Base-by-base conservation (phyloP, 2,329 filamentous ascomycete species). In the Penicillium sp. region DNA sequence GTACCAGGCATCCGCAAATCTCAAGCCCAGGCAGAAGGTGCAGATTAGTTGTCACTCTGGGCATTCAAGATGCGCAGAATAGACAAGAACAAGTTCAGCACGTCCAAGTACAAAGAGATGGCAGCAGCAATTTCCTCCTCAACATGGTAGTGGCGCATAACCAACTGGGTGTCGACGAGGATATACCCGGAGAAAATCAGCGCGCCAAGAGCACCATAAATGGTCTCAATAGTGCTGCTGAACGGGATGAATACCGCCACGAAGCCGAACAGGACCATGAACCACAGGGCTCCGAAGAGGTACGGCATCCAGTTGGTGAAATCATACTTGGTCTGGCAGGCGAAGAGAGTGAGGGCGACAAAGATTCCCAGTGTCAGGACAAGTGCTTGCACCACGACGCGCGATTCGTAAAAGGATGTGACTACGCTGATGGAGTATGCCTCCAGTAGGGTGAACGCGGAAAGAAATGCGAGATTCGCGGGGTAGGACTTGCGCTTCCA, bases 231-330 rank as follows among this genome's bases (percentile, higher is more conserved):
- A 16, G 82, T 89, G 62, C 79, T 87, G 65, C 74, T 85, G 65
- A 83, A 77, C 3, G 87, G 89, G 69, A 98, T 82, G 74, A 96
- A 96, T 50, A 79, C 77, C 49, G 82, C 75, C 77, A 96, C 88
- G 72, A 98, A 92, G 34, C 92, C 85, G 60, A 96, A 95, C 27
- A 98, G 72, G 47, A 98, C 75, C 42, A 95, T 69, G 5, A 85
- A 82, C 92, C 92, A 96, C 12, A 98, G 76, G 0, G 75, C 82
- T 41, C 89, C 89, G 57, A 93, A 93, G 3, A 96, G 78, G 62
- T 95, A 96, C 12, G 92, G 90, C 73, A 90, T 85, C 90, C 92
- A 98, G 48, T 79, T 83, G 1, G 90, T 96, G 64, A 98, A 98
- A 72, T 98, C 92, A 62, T 98, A 98, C 65, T 93, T 94, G 49